These are phyloP conservation scores for Aspergillus egyptiacus DNA, from an alignment of 495 filamentous ascomycete genomes.

Conservation along the genomic window DNA sequence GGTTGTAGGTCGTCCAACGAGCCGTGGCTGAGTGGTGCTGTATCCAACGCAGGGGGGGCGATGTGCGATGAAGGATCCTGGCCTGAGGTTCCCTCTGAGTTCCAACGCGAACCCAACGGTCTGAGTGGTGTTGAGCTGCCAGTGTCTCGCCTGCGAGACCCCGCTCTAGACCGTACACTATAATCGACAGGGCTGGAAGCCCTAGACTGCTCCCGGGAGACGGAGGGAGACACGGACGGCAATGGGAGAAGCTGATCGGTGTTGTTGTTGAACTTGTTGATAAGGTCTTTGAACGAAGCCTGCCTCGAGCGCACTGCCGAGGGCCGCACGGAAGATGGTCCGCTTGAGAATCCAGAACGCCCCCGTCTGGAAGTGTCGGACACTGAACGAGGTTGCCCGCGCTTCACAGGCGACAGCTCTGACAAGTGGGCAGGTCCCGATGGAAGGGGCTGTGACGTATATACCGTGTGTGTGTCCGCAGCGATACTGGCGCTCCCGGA, in stretches of 20 bases:
- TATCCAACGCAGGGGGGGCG: not conserved
- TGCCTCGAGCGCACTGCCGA: slow-evolving; percentile 33
- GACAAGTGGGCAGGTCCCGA: slow-evolving; percentile 26
- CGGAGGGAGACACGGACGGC: slow-evolving; percentile 29
- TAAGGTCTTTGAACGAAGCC: slow-evolving; percentile 54
- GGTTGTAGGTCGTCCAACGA: slow-evolving; percentile 2
- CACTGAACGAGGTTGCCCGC: slow-evolving; percentile 28
- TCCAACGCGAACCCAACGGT: slow-evolving; percentile 11
- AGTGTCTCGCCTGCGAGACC: slow-evolving; percentile 26
- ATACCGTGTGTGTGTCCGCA: slow-evolving; percentile 12
- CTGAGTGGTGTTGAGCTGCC: slow-evolving; percentile 16
- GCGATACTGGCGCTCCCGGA: slow-evolving; percentile 23
- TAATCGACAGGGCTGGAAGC: slow-evolving; percentile 27
- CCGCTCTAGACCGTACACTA: slow-evolving; percentile 20
- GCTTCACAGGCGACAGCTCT: slow-evolving; percentile 22
- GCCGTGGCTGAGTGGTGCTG: not conserved
- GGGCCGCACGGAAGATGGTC: slow-evolving; percentile 14
- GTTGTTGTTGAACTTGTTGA: slow-evolving; percentile 56
- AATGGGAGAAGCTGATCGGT: slow-evolving; percentile 48
- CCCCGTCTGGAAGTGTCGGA: slow-evolving; percentile 30
- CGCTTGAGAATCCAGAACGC: slow-evolving; percentile 19
- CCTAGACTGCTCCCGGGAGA: slow-evolving; percentile 27
- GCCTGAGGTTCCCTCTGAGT: slow-evolving; percentile 5
- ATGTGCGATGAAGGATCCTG: slow-evolving; percentile 7
- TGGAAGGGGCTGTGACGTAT: slow-evolving; percentile 22